Percentiles rank a stretch among this genome's conserved stretches.
Conservation (phyloP, 768 basidiomycete species). For the Lentinus tigrinus region DNA sequence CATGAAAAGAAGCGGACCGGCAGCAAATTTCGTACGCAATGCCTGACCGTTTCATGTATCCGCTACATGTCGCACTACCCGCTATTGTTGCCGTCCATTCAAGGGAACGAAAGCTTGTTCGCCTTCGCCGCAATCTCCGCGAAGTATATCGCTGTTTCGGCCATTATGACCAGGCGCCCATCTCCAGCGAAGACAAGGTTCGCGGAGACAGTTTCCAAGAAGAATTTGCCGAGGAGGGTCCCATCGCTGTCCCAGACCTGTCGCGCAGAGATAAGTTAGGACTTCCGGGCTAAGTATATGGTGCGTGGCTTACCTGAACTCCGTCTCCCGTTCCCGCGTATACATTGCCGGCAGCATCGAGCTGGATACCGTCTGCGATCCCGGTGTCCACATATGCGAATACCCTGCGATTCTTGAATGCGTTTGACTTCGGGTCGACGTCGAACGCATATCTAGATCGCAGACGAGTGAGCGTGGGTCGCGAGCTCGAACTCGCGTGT, state of each 20-base stretch:
- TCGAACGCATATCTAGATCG: slow-evolving; percentile 62
- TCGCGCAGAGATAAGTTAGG: background rate
- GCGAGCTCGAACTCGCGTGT: background rate
- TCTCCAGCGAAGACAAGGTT: slow-evolving; percentile 42
- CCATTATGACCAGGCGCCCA: slow-evolving; percentile 39
- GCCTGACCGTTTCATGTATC: background rate
- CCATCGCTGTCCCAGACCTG: slow-evolving; percentile 57
- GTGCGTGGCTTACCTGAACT: slow-evolving; percentile 43
- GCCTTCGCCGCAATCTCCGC: slow-evolving; percentile 36
- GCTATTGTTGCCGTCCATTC: background rate
- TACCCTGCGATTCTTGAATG: slow-evolving; percentile 59
- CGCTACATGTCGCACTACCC: background rate
- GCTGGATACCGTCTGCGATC: slow-evolving; percentile 64
- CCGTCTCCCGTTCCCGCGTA: slow-evolving; percentile 72
- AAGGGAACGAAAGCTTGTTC: slow-evolving; percentile 30
- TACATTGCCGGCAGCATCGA: slow-evolving; percentile 64
- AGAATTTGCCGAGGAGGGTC: slow-evolving; percentile 64
- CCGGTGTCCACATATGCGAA: slow-evolving; percentile 70
- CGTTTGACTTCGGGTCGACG: slow-evolving; percentile 52
- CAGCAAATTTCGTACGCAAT: slow-evolving; percentile 46
- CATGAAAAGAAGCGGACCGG: slow-evolving; percentile 52
- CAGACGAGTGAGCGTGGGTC: background rate
- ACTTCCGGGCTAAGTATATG: background rate
- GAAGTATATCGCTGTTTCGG: slow-evolving; percentile 39
- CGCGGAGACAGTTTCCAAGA: slow-evolving; percentile 39